These are phyloP conservation scores for Colletotrichum brevisporum DNA, from an alignment of 2,329 filamentous ascomycete genomes.

Conservation along the genomic window DNA sequence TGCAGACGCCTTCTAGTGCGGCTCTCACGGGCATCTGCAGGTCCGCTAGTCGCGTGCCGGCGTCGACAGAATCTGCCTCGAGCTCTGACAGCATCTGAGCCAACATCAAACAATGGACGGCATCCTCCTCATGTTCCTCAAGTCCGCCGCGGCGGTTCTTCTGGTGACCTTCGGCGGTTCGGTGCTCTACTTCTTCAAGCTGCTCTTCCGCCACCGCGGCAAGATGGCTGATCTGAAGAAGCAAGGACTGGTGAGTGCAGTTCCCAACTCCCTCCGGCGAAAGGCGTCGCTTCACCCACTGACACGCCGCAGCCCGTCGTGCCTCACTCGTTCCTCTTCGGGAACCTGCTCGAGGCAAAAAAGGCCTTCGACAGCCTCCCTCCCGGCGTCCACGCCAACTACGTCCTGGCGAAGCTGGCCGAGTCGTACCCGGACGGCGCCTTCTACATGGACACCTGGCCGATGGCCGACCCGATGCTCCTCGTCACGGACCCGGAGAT, in stretches of 20 bases:
- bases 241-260: conserved; percentile 19
- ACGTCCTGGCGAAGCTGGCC: conserved; percentile 19
- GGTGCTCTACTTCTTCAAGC: conserved; percentile 23
- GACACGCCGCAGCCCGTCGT: conserved; percentile 45
- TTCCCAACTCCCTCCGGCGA: background rate
- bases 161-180: conserved; percentile 1
- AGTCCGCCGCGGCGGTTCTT: conserved; percentile 17
- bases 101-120: conserved; percentile 4
- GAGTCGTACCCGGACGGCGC: conserved; percentile 45
- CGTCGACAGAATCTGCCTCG: too few species aligned
- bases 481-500: conserved; percentile 48
- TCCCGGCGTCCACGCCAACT: conserved; percentile 30
- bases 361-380: conserved; percentile 41
- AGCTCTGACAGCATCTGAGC: too few species aligned
- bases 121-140: background rate
- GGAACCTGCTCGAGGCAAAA: conserved; percentile 50
- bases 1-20: too few species aligned
- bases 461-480: conserved; percentile 47
- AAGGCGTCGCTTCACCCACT: background rate
- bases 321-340: conserved; percentile 46
- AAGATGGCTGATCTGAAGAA: conserved; percentile 31
- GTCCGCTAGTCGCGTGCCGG: too few species aligned
- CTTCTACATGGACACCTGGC: conserved; percentile 50
- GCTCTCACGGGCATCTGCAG: too few species aligned
- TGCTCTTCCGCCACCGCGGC: conserved; percentile 23